These are phyloP conservation scores for Pleurostoma richardsiae DNA, from an alignment of 2,329 filamentous ascomycete genomes.

Conservation along the genomic window DNA sequence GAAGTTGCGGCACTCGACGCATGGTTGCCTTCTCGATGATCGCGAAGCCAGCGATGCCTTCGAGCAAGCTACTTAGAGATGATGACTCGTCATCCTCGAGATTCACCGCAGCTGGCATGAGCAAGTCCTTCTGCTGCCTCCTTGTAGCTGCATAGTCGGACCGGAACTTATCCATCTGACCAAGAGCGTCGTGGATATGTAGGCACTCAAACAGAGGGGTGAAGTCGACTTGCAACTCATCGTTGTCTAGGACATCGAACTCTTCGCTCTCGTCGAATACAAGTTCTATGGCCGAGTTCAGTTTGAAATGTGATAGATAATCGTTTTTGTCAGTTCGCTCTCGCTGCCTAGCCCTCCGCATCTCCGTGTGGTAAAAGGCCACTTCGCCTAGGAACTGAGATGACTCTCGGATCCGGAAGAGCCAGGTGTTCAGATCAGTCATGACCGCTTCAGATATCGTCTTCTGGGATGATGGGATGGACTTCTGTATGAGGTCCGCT, in stretches of 20 bases:
- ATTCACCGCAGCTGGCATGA: constrained; percentile 72
- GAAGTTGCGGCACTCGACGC: constrained; percentile 76
- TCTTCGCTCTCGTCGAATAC: constrained; percentile 95
- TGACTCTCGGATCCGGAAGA: constrained; percentile 90
- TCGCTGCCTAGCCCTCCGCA: constrained; percentile 76
- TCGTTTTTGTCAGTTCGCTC: constrained; percentile 72
- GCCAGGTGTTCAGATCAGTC: constrained; percentile 94
- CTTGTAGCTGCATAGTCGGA: constrained; percentile 89
- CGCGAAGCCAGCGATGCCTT: constrained; percentile 92
- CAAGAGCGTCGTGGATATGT: constrained; percentile 93
- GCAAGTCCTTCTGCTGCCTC: constrained; percentile 83
- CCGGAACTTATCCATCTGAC: constrained; percentile 86
- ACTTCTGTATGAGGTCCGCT: constrained; percentile 92
- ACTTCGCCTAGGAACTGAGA: constrained; percentile 95
- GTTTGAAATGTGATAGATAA: constrained; percentile 75
- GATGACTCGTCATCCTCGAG: constrained; percentile 78
- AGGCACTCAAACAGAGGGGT: constrained; percentile 90
- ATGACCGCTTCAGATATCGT: constrained; percentile 95
- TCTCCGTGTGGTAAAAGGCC: constrained; percentile 91
- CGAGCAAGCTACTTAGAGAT: constrained; percentile 82
- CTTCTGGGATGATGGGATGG: constrained; percentile 86
- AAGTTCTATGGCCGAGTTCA: constrained; percentile 93
- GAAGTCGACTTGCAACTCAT: constrained; percentile 92
- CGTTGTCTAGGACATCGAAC: constrained; percentile 91
- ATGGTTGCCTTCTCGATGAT: constrained; percentile 95